Evolutionary conservation across 768 basidiomycete genomes (phyloP).

Genomic region (Scleroderma bovista): DNA sequence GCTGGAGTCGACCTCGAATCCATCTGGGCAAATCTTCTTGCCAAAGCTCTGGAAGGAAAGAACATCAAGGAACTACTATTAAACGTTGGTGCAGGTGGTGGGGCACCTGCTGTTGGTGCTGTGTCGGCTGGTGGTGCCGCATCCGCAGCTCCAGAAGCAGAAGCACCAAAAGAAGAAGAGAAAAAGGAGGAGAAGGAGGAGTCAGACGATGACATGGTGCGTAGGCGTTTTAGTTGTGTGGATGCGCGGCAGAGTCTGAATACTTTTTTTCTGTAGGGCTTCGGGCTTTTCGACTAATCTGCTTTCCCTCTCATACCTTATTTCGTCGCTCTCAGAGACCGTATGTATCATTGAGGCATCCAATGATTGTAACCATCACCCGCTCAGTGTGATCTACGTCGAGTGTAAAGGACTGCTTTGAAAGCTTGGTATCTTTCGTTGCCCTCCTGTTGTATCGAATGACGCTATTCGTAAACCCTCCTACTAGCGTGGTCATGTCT

Average conservation of each 20-base stretch:
- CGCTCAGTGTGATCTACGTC: not conserved
- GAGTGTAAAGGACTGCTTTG: too few relatives aligned
- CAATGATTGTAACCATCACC: not conserved
- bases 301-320: constrained; percentile 21
- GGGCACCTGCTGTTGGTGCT: constrained; percentile 65
- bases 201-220: constrained; percentile 85
- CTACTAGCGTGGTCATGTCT: too few relatives aligned
- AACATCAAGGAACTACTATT: constrained; percentile 93
- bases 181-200: constrained; percentile 88
- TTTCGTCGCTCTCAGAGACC: constrained; percentile 10
- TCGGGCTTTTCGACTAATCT: constrained; percentile 90
- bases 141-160: constrained; percentile 62
- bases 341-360: constrained; percentile 1
- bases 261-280: constrained; percentile 53
- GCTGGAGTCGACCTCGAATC: constrained; percentile 86
- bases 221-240: constrained; percentile 17
- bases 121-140: constrained; percentile 52
- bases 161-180: constrained; percentile 73
- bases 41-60: constrained; percentile 97
- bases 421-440: too few relatives aligned
- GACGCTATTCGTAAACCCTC: too few relatives aligned
- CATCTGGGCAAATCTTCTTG: constrained; percentile 96
- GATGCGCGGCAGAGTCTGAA: not conserved
- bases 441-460: too few relatives aligned
- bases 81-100: constrained; percentile 92